A percentile compares a stretch with the other conserved stretches of the same genome.
Evolutionary conservation across 257 asterid species (phyloP).

Genomic region (Primulina tabacum): DNA sequence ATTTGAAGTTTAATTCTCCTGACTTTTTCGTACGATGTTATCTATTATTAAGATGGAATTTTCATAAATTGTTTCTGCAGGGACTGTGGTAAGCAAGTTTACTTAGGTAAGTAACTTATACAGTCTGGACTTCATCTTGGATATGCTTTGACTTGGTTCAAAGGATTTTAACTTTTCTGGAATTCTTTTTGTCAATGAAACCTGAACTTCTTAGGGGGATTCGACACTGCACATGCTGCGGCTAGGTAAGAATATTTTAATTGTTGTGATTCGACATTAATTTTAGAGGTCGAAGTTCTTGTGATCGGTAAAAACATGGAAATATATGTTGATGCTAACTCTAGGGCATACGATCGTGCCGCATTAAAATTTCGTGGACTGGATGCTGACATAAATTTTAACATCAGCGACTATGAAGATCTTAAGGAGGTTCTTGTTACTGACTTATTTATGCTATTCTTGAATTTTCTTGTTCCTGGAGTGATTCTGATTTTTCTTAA

Average conservation of each 20-base stretch:
- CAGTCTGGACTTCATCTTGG: background rate
- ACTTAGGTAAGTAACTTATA: conserved; percentile 54
- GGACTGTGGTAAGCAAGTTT: conserved; percentile 97
- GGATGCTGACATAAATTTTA: conserved; percentile 90
- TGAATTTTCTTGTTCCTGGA: background rate
- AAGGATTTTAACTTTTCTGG: conserved; percentile 17
- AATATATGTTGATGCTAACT: conserved; percentile 19
- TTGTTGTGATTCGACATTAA: conserved; percentile 17
- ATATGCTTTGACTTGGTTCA: conserved; percentile 14
- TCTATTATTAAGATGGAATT: conserved; percentile 20
- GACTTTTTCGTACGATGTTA: background rate
- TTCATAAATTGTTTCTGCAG: conserved; percentile 48
- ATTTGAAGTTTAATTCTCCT: conserved; percentile 9
- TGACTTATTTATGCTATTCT: conserved; percentile 2
- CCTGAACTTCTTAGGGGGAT: conserved; percentile 62
- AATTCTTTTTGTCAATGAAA: conserved; percentile 24
- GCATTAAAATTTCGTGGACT: conserved; percentile 90
- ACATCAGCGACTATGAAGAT: conserved; percentile 70
- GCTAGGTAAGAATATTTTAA: conserved; percentile 58
- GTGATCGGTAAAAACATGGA: conserved; percentile 11
- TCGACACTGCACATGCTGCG: conserved; percentile 96
- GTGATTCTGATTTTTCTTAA: conserved; percentile 22
- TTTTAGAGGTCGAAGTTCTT: conserved; percentile 15
- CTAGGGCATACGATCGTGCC: conserved; percentile 96
- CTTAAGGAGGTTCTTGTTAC: conserved; percentile 58